Conservation (phyloP, 2,329 filamentous ascomycete genomes). For the Microcyclospora pomicola region DNA sequence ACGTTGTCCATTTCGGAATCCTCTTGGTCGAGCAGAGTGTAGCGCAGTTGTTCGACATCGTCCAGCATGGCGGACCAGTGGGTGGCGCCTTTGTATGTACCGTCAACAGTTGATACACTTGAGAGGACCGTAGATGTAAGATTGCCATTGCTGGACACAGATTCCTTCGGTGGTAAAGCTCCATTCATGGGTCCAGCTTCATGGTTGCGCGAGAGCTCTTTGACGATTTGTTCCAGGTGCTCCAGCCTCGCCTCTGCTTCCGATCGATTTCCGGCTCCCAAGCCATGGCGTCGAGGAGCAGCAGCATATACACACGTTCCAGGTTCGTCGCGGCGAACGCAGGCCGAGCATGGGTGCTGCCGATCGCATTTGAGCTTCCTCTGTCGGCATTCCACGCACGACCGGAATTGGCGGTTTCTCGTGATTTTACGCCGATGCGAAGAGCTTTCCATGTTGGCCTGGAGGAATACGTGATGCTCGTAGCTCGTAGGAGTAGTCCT, state of each 20-base stretch:
- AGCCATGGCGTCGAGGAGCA: too few relatives aligned
- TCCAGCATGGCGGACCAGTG: conserved; percentile 9
- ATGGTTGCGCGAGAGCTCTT: background rate
- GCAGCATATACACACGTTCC: background rate
- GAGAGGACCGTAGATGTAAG: too few relatives aligned
- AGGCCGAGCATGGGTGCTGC: background rate
- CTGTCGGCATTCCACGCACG: background rate
- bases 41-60: conserved; percentile 7
- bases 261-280: too few relatives aligned
- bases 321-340: background rate
- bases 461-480: too few relatives aligned
- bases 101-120: background rate
- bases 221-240: background rate
- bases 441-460: too few relatives aligned
- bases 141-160: too few relatives aligned
- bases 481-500: too few relatives aligned
- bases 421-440: too few relatives aligned
- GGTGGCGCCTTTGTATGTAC: conserved; percentile 5
- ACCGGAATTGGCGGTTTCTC: too few relatives aligned
- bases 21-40: conserved; percentile 3
- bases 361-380: conserved; percentile 1
- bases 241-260: too few relatives aligned
- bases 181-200: too few relatives aligned
- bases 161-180: too few relatives aligned
- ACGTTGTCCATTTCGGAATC: background rate